Base-by-base conservation (phyloP, 106 monocot species). In the Allium cepa region DNA sequence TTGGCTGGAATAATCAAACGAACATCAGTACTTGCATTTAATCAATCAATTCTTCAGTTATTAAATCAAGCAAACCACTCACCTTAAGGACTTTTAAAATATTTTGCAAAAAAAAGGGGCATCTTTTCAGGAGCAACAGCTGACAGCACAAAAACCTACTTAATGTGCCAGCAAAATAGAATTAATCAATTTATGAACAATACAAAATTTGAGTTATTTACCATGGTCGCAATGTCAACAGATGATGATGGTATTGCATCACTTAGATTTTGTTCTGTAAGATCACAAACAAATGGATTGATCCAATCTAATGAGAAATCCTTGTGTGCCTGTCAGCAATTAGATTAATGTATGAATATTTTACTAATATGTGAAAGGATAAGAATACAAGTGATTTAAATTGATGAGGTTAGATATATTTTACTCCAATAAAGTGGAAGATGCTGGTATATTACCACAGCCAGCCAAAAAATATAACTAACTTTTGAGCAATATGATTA, bases 81-180 rank as follows among this genome's bases (percentile, higher is more conserved):
- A 97, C 97, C 79, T 80, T 93, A 6, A 99, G 77, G 79, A 99
- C 75, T 60, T 78, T 85, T 63, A 66, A 81, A 55, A 99, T 87
- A 71, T 99, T 93, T 65, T 83, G 83, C 67, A n/a, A 99, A 69
- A 9, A 99, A 87, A 56, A 78, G 59, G 68, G 73, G 71, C 99
- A 99, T 99, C 77, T 90, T 99, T 76, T 93, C 93, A 63, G 99
- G 99, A 18, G 90, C 60, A 63, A 99, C 93, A 90, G 99, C 89
- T 87, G 99, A 99, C 50, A 99, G 75, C 72, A 99, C 73, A 72
- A 99, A 99, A 73, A 99, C 79, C 97, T 97, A 82, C 66, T 92
- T 87, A 86, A 79, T 76, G 60, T 87, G 89, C 90, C 82, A 97
- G 84, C 57, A 79, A 36, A 36, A 36, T 36, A 36, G 5, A 46